Evolutionary conservation across 306 rosid species (phyloP), one percentile per base, ranked within the genome.

Genomic region (Phaseolus lunatus): DNA sequence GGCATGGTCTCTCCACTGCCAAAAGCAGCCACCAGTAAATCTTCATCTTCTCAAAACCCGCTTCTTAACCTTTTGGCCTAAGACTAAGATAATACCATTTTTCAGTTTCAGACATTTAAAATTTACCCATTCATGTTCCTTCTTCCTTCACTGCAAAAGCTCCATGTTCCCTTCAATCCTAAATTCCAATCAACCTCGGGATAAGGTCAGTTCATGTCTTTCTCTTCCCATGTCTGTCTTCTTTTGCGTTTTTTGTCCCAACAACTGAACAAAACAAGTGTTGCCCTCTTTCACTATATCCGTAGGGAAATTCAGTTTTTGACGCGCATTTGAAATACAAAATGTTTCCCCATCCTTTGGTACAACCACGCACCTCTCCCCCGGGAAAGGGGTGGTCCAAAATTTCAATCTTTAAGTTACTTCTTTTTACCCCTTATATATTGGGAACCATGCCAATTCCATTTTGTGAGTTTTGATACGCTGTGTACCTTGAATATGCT

Each of bases 131-230:
- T 56, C 50, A 65, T 66, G 80, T 43, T 26, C 49, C 39, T 57
- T n/a, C 31, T 47, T 44, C 47, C 15, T 58, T 59, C 43, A 5
- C 3, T 43, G 11, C 18, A 9, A 78, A 67, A 37, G 2, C 23
- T 31, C 72, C 26, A 91, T 91, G 96, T 31, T 85, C 68, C 67
- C 41, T 78, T 86, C 90, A 9, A 75, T 61, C 75, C 59, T 75
- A 19, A 84, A 76, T 35, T 31, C 86, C 29, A 81, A 69, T 73
- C 72, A 77, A 59, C 72, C 84, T 77, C 70, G 79, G 3, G 64
- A 76, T 65, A 86, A 89, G 90, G 96, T 91, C 73, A 7, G 39
- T 72, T n/a, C 22, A 14, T 41, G 2, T 75, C 41, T 73, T 44
- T 24, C 18, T 14, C 22, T 24, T 37, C 24, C 19, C 52, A 7